Evolutionary conservation across 2,329 filamentous ascomycete genomes (phyloP).

Genomic region (Ceratocystis lukuohia): DNA sequence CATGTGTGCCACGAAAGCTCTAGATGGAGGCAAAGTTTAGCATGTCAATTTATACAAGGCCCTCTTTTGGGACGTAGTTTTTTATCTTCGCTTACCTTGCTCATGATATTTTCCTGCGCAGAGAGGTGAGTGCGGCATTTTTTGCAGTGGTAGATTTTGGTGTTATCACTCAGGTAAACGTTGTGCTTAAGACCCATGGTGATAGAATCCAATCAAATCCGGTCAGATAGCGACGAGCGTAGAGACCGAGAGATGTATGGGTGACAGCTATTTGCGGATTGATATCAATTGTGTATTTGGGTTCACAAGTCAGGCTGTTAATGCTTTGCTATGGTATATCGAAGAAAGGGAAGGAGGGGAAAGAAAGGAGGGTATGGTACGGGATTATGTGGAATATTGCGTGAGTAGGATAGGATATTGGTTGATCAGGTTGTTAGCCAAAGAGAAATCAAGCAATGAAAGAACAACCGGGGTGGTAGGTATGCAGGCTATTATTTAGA

Average conservation of each 20-base stretch:
- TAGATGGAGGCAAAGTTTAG: constrained; percentile 29
- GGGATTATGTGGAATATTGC: not conserved
- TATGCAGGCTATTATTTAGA: too few relatives aligned
- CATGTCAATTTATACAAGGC: not conserved
- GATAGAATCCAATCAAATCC: not conserved
- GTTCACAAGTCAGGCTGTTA: not conserved
- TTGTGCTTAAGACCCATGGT: constrained; percentile 84
- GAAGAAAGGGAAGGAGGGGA: not conserved
- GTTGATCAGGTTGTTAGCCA: not conserved
- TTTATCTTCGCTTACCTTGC: constrained; percentile 48
- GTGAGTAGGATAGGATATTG: not conserved
- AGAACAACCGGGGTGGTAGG: too few relatives aligned
- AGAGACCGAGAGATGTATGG: not conserved
- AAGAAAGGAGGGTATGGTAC: not conserved
- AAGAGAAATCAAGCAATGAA: too few relatives aligned
- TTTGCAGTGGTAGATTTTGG: constrained; percentile 82
- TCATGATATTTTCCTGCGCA: constrained; percentile 93
- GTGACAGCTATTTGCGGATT: not conserved
- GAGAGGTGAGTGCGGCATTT: constrained; percentile 90
- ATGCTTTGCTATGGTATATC: not conserved
- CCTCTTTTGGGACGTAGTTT: not conserved
- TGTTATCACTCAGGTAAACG: constrained; percentile 66
- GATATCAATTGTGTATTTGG: not conserved
- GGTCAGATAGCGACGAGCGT: not conserved
- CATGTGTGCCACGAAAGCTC: constrained; percentile 97